These are phyloP conservation scores for Geranium rotundifolium DNA, from an alignment of 345 rosid genomes.

Conservation along the genomic window DNA sequence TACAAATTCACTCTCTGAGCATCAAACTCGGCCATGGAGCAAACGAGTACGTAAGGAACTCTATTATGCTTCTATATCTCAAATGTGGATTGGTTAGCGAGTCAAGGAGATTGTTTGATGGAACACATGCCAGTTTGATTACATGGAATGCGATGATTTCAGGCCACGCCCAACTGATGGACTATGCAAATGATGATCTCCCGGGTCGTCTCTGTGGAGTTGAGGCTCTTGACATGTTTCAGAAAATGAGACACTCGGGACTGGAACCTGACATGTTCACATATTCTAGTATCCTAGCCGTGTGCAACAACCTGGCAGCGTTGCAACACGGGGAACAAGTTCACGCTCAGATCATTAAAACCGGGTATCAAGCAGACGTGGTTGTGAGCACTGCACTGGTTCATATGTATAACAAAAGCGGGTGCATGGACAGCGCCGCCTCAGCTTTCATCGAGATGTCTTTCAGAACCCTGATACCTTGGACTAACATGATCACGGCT, in stretches of 20 bases:
- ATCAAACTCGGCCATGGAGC: slow-evolving; percentile 29
- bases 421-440: slow-evolving; percentile 33
- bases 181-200: slow-evolving; percentile 25
- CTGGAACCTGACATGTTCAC: slow-evolving; percentile 38
- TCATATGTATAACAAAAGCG: slow-evolving; percentile 51
- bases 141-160: slow-evolving; percentile 54
- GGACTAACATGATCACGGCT: slow-evolving; percentile 49
- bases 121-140: slow-evolving; percentile 28
- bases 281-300: slow-evolving; percentile 40
- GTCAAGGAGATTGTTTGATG: slow-evolving; percentile 25
- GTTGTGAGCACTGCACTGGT: slow-evolving; percentile 45
- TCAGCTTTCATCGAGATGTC: slow-evolving; percentile 45
- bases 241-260: slow-evolving; percentile 24
- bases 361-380: slow-evolving; percentile 30
- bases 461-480: slow-evolving; percentile 37
- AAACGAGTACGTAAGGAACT: slow-evolving; percentile 23
- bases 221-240: slow-evolving; percentile 31
- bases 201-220: slow-evolving; percentile 26
- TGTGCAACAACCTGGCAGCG: slow-evolving; percentile 33
- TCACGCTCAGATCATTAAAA: slow-evolving; percentile 41
- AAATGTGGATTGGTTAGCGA: slow-evolving; percentile 32
- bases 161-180: slow-evolving; percentile 42
- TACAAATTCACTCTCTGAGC: slow-evolving; percentile 34
- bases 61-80: slow-evolving; percentile 41
- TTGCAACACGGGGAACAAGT: slow-evolving; percentile 42